Base-by-base conservation (phyloP, 805 yeast genomes). In the Grigorovia humatica region DNA sequence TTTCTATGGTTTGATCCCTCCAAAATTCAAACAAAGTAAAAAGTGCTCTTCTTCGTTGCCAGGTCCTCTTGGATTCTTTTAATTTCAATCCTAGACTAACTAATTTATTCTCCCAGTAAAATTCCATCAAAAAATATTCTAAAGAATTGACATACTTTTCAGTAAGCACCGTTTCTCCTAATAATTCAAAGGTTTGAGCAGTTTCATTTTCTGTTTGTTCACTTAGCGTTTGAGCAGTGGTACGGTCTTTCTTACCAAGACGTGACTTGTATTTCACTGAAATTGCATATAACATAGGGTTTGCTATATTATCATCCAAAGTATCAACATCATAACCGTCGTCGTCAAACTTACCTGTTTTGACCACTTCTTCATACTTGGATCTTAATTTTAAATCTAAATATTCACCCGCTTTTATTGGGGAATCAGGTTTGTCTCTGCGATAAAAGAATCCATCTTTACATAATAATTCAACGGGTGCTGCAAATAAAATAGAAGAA, bases 1-100 rank as follows among this genome's bases (percentile, higher is more conserved):
- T 66, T 30, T 61, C 64, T 49, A 63, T 55, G 4, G 69, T 63
- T 55, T 67, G 68, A 48, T 67, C 70, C 52, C 70, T 62, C 70
- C 70, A 67, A 50, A 65, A 66, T 49, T 67, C 70, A 53, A 67
- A 66, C 35, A 67, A 54, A 9, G 70, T 61, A 52, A 66, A 67
- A 38, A 67, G 52, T 0, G 70, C 70, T 43, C 66, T 67, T 9
- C 70, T 57, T 48, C 70, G 59, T 51, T 67, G 70, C 70, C 70
- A 67, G 1, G 70, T 67, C 52, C 70, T 59, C 51, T 67, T 67
- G 8, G 68, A 64, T 57, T 67, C 70, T 46, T 63, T 55, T 38
- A 67, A 55, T 48, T 64, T 65, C 27, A 66, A 53, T 11, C 69
- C 69, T 19, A 65, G 50, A 1, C 61, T 61, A 43, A 67, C 67